Base-by-base conservation (phyloP, 2,329 filamentous ascomycete genomes). In the Nigrospora oryzae region DNA sequence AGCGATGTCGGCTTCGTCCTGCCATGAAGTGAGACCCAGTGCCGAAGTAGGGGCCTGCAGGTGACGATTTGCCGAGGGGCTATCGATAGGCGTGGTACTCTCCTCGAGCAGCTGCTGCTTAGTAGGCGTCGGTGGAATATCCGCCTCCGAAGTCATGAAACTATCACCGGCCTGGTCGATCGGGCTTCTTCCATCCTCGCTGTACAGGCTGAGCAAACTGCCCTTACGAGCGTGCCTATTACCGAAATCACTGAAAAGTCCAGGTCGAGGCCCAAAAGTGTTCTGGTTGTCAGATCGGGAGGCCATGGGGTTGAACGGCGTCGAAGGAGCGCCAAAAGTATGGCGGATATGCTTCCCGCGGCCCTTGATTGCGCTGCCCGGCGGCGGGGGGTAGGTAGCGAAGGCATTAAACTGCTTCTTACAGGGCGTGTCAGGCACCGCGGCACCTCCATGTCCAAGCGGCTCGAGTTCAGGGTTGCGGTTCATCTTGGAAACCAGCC, bases 371-470 rank as follows among this genome's bases (percentile, higher is more conserved):
- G 72, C 71, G 53, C 75, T 83, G 43, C 80, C 81, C 10, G 55
- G 69, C n/a, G 40, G 70, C 1, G 74, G 76, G 1, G 81, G 79
- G 63, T 77, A 77, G 42, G 85, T 79, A 55, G 85, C 74, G 66
- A 90, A 79, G 46, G 84, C 68, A 53, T 80, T 83, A 5, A 75
- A 71, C 43, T 85, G 83, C 60, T 93, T 89, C 70, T 97, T 98
- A 66, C 93, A 97, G 1, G 93, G 93, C 1, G 93, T 98, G 60
- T 97, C 93, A 1, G 93, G 91, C 73, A 95, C 90, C 30, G 78
- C 75, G 16, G 46, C 51, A 23, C 53, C 53, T 31, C 59, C 84
- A 81, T 63, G 74, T 63, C 65, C 52, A 68, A 65, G 58, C 70
- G 66, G 51, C 63, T 71, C 77, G 42, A 88, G 77, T 53, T 96